phyloP scores from a whole-genome alignment of 2,329 filamentous ascomycete species.

The Pseudopyricularia cyperi region DNA sequence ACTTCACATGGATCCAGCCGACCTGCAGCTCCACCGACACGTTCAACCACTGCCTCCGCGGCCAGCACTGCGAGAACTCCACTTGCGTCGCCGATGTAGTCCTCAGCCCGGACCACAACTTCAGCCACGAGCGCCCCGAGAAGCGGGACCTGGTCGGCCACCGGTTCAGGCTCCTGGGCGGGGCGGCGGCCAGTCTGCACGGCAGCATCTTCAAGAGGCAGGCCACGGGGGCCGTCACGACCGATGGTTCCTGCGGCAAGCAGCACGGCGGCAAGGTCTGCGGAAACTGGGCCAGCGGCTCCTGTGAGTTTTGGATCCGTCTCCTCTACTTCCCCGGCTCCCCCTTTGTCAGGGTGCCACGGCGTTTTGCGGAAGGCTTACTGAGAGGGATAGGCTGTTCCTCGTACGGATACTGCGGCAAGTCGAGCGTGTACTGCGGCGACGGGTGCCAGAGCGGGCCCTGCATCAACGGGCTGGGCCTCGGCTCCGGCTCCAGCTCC shows the following conservation, averaged over 20 bases:
- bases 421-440: not conserved
- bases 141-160: not conserved
- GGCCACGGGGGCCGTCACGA: not conserved
- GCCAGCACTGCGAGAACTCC: not conserved
- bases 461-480: not conserved
- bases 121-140: not conserved
- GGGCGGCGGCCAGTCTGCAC: not conserved
- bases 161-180: not conserved
- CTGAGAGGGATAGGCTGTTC: not conserved
- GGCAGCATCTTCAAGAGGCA: not conserved
- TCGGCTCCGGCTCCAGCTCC: not conserved
- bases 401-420: not conserved
- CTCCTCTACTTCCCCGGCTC: too few relatives aligned
- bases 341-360: not conserved
- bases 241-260: not conserved
- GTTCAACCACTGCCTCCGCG: conserved; percentile 1
- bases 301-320: not conserved
- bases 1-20: conserved; percentile 3
- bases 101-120: not conserved
- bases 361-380: not conserved
- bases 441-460: conserved; percentile 2
- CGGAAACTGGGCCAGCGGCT: not conserved
- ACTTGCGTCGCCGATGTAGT: not conserved
- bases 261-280: not conserved
- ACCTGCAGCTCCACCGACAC: not conserved